Evolutionary conservation across 768 basidiomycete species (phyloP).

Genomic region (Boletales sp.): DNA sequence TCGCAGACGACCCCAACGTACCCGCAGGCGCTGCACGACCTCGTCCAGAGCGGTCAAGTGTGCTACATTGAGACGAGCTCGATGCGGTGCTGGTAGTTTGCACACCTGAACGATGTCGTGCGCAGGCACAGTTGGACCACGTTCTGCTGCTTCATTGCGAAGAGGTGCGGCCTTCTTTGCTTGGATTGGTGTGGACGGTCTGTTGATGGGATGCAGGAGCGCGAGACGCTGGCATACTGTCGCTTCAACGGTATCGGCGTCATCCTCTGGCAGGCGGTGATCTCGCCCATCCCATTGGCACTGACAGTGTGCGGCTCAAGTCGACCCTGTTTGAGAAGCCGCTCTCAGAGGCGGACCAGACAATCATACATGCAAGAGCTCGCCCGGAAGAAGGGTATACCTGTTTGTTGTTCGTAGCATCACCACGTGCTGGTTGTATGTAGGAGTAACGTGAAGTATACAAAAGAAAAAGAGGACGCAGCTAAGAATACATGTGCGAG

Average conservation of each 20-base stretch:
- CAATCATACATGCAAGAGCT: conserved; percentile 36
- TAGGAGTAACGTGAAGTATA: no score
- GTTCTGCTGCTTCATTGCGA: conserved; percentile 53
- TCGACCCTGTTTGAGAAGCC: conserved; percentile 18
- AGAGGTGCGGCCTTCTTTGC: conserved; percentile 31
- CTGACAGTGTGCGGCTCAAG: conserved; percentile 18
- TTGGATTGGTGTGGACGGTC: neutral
- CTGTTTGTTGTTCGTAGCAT: no score
- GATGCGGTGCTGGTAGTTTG: conserved; percentile 47
- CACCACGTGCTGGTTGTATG: no score
- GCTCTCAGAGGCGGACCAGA: conserved; percentile 27
- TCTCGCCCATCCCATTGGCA: conserved; percentile 36
- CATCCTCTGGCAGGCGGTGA: conserved; percentile 44
- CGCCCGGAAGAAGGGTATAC: conserved; percentile 30
- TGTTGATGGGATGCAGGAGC: conserved; percentile 31
- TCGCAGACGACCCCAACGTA: conserved; percentile 23
- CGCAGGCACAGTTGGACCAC: conserved; percentile 45
- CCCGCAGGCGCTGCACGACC: conserved; percentile 46
- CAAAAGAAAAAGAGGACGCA: no score
- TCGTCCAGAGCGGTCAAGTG: conserved; percentile 46
- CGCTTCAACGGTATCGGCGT: conserved; percentile 49
- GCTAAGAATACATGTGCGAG: no score
- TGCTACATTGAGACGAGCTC: conserved; percentile 49
- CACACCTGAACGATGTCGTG: conserved; percentile 43
- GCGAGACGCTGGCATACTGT: conserved; percentile 45